A percentile compares a stretch with the other conserved stretches of the same genome.
phyloP scores from a whole-genome alignment of 164 flowering plant genomes.

The Cinnamomum micranthum region DNA sequence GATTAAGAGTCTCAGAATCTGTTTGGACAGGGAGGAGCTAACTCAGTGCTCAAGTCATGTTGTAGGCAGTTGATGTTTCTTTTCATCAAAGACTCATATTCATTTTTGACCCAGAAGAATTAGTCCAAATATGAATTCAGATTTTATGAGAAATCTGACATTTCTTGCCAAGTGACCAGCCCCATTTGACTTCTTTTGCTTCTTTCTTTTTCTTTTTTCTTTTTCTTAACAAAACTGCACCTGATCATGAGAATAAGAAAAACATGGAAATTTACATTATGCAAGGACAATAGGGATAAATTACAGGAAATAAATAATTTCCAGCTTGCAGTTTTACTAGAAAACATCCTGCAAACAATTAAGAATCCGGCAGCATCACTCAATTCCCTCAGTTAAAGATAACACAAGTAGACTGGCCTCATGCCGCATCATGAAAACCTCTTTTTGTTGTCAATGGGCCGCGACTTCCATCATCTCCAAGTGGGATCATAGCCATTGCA shows the following conservation, averaged over 20 bases:
- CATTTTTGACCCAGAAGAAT: too few relatives aligned
- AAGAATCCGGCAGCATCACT: constrained; percentile 12
- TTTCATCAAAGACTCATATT: too few relatives aligned
- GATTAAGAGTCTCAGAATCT: too few relatives aligned
- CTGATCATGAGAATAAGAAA: background rate
- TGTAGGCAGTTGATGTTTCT: too few relatives aligned
- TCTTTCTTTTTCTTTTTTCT: too few relatives aligned
- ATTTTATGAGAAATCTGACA: too few relatives aligned
- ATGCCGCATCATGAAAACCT: constrained; percentile 1
- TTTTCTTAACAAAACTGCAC: background rate
- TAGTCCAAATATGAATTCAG: too few relatives aligned
- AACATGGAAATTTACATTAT: constrained; percentile 35
- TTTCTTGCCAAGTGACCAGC: too few relatives aligned
- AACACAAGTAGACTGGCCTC: constrained; percentile 1
- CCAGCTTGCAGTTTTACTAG: constrained; percentile 18
- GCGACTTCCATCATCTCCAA: background rate
- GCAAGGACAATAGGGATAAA: constrained; percentile 19
- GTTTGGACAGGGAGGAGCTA: too few relatives aligned
- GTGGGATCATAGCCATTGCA: background rate
- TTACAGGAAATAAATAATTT: constrained; percentile 20
- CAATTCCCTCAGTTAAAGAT: background rate
- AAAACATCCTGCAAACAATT: constrained; percentile 23
- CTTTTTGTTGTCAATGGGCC: background rate
- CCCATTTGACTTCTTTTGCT: too few relatives aligned
- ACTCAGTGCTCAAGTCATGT: too few relatives aligned